Base-by-base conservation (phyloP, 179 eudicot genomes). In the Drosera spatulata region DNA sequence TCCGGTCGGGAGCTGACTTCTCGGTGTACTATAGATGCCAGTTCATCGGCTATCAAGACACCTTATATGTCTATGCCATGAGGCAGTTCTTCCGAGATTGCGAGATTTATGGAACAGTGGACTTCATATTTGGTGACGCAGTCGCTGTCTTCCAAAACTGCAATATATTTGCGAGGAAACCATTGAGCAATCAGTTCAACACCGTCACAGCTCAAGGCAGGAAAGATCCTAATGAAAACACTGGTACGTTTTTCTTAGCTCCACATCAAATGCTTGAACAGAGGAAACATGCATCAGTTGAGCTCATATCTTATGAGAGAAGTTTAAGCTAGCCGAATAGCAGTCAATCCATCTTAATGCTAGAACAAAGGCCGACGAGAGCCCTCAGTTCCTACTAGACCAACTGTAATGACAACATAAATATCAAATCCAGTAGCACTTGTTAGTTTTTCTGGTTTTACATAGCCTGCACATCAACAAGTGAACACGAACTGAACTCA, bases 21-120 rank as follows among this genome's bases (percentile, higher is more conserved):
- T 69, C 77, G 0, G 57, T 77, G 44, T 77, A 73, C 14, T 73
- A 77, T 38, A 10, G 66, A 14, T 77, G 80, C 12, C 73, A 75
- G 54, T 77, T 77, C 66, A 59, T 62, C 10, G 80, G 80, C 9
- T 77, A 77, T 62, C 80, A 77, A 57, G 77, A 77, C 69, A 77
- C 80, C 2, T 66, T 77, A 10, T 77, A 77, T 41, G 75, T 66
- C 40, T 56, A 73, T 57, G 60, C 75, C 0, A 66, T 64, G 11
- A 73, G 81, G 3, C 81, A 77, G 51, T 77, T 77, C 61, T 77
- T 66, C 55, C 62, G 67, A 49, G 63, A 77, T 2, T 77, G 81
- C 22, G 64, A 67, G 39, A 66, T 77, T 0, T 70, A 67, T 3
- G 81, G 81, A 3, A 77, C 81, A 0, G 56, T 77, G 3, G 81